Evolutionary conservation across 2,329 filamentous ascomycete species (phyloP).

Genomic region (Colletotrichum musicola): DNA sequence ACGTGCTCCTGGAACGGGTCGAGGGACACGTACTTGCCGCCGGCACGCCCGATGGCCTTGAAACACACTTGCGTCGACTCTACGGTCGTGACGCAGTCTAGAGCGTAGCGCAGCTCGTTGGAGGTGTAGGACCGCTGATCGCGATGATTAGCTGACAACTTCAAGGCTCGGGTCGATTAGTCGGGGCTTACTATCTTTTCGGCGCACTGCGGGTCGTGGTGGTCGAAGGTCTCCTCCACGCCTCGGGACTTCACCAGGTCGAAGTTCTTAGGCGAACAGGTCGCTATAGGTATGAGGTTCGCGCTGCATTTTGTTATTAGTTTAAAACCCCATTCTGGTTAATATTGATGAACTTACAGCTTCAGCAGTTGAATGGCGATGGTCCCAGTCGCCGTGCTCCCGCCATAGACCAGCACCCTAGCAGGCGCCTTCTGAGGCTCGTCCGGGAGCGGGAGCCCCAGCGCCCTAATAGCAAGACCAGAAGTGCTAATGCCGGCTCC

Average conservation of each 20-base stretch:
- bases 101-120: constrained; percentile 46
- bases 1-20: constrained; percentile 8
- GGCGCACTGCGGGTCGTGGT: constrained; percentile 46
- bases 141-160: too few species aligned
- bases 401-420: not conserved
- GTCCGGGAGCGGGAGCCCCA: too few species aligned
- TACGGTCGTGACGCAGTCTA: constrained; percentile 51
- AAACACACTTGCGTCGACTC: constrained; percentile 46
- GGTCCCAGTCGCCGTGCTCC: not conserved
- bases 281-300: constrained; percentile 30
- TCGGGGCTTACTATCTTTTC: constrained; percentile 33
- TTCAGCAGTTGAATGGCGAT: constrained; percentile 42
- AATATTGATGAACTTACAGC: not conserved
- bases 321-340: too few species aligned
- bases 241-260: constrained; percentile 56
- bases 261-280: constrained; percentile 54
- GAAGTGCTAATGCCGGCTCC: too few species aligned
- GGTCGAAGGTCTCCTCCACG: constrained; percentile 61
- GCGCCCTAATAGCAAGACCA: too few species aligned
- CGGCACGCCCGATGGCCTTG: constrained; percentile 41
- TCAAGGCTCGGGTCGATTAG: too few species aligned
- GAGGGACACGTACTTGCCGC: constrained; percentile 43
- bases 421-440: too few species aligned
- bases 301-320: not conserved
- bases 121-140: constrained; percentile 36